A percentile compares a stretch with the other conserved stretches of the same genome.
These are phyloP conservation scores for Trichoderma guizhouense DNA, from an alignment of 2,329 filamentous ascomycete genomes.

Conservation along the genomic window DNA sequence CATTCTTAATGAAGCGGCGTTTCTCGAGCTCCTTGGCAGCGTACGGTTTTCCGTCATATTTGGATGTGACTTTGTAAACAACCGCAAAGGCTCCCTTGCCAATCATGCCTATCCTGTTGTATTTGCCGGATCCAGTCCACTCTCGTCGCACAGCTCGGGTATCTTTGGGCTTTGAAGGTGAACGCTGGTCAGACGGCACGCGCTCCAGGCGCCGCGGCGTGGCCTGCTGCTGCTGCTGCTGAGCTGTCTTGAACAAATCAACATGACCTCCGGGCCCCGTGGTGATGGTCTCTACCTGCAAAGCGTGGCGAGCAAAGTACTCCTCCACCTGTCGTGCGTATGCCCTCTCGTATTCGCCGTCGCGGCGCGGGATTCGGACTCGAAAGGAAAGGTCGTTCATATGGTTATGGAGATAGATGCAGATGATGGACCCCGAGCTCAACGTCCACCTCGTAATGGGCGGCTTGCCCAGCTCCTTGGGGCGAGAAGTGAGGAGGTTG, in stretches of 20 bases:
- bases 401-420: conserved; percentile 57
- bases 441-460: conserved; percentile 56
- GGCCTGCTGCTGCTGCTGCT: background rate
- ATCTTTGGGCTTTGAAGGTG: conserved; percentile 27
- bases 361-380: conserved; percentile 76
- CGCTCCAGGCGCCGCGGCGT: conserved; percentile 2
- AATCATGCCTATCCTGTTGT: conserved; percentile 77
- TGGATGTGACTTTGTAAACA: conserved; percentile 85
- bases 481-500: conserved; percentile 53
- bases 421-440: conserved; percentile 68
- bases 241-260: conserved; percentile 32
- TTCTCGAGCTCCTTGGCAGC: conserved; percentile 96
- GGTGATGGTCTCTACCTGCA: conserved; percentile 40
- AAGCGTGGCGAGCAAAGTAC: conserved; percentile 52
- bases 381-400: conserved; percentile 70
- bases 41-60: conserved; percentile 76
- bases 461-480: conserved; percentile 33
- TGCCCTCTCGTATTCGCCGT: conserved; percentile 60
- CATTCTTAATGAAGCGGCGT: conserved; percentile 88
- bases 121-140: conserved; percentile 82
- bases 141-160: conserved; percentile 43
- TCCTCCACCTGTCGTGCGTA: conserved; percentile 67
- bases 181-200: conserved; percentile 13
- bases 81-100: conserved; percentile 94
- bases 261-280: conserved; percentile 47